Evolutionary conservation across 352 stramenopile genomes (phyloP).

Genomic region (Thalassiosira pacifica): DNA sequence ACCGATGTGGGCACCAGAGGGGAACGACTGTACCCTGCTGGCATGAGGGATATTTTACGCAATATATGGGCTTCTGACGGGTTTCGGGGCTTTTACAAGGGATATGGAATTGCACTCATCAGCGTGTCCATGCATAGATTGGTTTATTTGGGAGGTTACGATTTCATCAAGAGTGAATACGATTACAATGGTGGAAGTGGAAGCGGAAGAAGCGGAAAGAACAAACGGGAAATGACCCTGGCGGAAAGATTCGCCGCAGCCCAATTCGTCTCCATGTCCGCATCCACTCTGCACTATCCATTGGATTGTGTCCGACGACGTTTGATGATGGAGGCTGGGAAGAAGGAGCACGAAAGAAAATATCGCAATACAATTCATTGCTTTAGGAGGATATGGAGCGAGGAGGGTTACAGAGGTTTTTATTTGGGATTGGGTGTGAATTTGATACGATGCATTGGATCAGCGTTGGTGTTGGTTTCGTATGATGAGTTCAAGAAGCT

Average conservation of each 20-base stretch:
- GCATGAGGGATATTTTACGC: constrained; percentile 25
- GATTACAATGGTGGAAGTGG: not conserved
- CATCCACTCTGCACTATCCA: constrained; percentile 41
- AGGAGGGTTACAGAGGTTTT: constrained; percentile 41
- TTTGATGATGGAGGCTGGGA: constrained; percentile 42
- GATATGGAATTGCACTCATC: constrained; percentile 34
- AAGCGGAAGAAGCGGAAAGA: not conserved
- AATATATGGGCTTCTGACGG: constrained; percentile 20
- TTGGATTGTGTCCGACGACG: constrained; percentile 40
- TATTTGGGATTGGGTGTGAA: constrained; percentile 35
- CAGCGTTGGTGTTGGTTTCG: constrained; percentile 26
- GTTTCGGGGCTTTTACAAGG: constrained; percentile 45
- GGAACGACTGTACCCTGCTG: not conserved
- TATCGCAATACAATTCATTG: constrained; percentile 41
- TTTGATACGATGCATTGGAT: constrained; percentile 13
- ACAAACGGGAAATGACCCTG: not conserved
- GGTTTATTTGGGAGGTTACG: constrained; percentile 43
- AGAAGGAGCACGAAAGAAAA: constrained; percentile 13
- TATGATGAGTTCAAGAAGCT: constrained; percentile 48
- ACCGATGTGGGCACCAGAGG: constrained; percentile 29
- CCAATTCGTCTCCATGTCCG: constrained; percentile 34
- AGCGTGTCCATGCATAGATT: constrained; percentile 37
- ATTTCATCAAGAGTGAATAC: constrained; percentile 30
- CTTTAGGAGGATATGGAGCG: constrained; percentile 18
- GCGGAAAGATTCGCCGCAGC: constrained; percentile 18